A percentile compares a stretch with the other conserved stretches of the same genome.
These are phyloP conservation scores for Colletotrichum liriopes DNA, from an alignment of 2,329 filamentous ascomycete species.

Conservation along the genomic window DNA sequence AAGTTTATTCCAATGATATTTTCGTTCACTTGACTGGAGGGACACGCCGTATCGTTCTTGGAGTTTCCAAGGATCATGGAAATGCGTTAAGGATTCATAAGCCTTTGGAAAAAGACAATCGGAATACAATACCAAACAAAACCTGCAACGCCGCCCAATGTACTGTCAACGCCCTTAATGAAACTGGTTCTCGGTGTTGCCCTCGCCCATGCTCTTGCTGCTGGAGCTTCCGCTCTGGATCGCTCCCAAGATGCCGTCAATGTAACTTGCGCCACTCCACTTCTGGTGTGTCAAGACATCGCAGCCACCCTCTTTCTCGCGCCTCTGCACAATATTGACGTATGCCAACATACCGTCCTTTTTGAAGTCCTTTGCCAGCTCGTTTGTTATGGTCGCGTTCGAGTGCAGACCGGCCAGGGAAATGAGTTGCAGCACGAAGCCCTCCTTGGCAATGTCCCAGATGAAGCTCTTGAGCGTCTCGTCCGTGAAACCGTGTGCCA, in stretches of 20 bases:
- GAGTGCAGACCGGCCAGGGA: constrained; percentile 78
- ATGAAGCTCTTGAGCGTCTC: constrained; percentile 90
- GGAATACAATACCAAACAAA: not conserved
- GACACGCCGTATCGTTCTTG: not conserved
- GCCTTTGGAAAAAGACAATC: no score
- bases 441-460: constrained; percentile 94
- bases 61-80: not conserved
- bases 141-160: constrained; percentile 11
- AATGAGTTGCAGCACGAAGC: constrained; percentile 80
- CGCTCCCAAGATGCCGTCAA: constrained; percentile 90
- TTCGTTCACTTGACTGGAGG: not conserved
- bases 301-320: constrained; percentile 91
- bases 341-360: constrained; percentile 97
- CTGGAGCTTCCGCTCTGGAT: constrained; percentile 93
- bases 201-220: constrained; percentile 94
- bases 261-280: constrained; percentile 79
- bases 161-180: constrained; percentile 47
- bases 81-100: not conserved
- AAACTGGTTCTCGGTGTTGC: constrained; percentile 87
- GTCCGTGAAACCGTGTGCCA: constrained; percentile 91
- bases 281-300: constrained; percentile 98
- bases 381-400: constrained; percentile 75
- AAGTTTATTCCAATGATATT: not conserved
- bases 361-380: constrained; percentile 88
- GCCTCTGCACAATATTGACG: constrained; percentile 90